Conservation (phyloP, 306 rosid species). For the Malus orientalis region DNA sequence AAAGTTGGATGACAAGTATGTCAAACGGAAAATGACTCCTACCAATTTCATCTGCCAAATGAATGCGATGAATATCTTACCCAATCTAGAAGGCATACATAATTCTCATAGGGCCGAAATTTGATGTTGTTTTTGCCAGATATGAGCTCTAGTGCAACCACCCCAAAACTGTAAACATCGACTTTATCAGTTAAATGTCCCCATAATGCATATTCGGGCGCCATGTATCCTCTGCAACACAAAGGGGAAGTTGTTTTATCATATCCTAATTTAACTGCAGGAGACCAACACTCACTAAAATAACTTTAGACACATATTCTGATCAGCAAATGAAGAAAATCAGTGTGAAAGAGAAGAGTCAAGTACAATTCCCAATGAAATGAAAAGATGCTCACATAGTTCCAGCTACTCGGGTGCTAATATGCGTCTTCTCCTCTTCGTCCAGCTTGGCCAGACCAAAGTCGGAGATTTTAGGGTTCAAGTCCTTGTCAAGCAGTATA, state of each 20-base stretch:
- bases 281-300: too few relatives aligned
- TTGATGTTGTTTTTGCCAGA: slow-evolving; percentile 40
- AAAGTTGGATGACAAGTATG: neutral
- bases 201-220: slow-evolving; percentile 68
- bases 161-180: slow-evolving; percentile 58
- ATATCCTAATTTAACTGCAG: neutral
- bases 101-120: slow-evolving; percentile 34
- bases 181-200: slow-evolving; percentile 48
- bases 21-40: neutral
- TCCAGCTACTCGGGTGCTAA: slow-evolving; percentile 32
- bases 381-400: neutral
- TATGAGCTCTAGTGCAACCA: slow-evolving; percentile 45
- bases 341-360: neutral
- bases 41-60: neutral
- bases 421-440: slow-evolving; percentile 51
- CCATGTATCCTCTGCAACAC: slow-evolving; percentile 62
- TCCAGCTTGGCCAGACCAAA: slow-evolving; percentile 67
- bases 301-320: too few relatives aligned
- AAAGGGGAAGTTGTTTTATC: neutral
- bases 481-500: slow-evolving; percentile 41
- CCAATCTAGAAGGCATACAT: slow-evolving; percentile 55
- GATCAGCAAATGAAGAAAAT: neutral
- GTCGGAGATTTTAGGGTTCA: slow-evolving; percentile 62
- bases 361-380: neutral
- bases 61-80: slow-evolving; percentile 22